Conservation (phyloP, 1,139 yeast species). For the Geotrichum carabidarum region DNA sequence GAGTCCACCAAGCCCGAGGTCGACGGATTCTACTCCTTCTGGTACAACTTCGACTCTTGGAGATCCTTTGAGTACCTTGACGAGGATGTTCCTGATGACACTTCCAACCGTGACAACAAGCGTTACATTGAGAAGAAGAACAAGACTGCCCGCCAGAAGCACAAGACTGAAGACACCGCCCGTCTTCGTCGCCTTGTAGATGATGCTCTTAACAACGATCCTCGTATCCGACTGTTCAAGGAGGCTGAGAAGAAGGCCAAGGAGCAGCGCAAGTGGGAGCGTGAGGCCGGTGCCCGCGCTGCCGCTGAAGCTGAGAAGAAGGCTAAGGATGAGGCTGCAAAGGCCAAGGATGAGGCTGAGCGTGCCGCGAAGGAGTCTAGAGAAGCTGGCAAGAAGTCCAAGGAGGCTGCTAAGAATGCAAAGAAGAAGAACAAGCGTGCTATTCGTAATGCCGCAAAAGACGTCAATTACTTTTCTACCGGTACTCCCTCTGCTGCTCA, state of each 20-base stretch:
- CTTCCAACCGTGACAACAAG: slow-evolving; percentile 98
- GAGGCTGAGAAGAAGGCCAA: slow-evolving; percentile 93
- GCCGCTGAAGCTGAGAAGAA: slow-evolving; percentile 84
- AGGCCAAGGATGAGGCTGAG: slow-evolving; percentile 72
- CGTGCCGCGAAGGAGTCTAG: slow-evolving; percentile 52
- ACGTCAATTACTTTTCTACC: slow-evolving; percentile 63
- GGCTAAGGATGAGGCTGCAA: slow-evolving; percentile 82
- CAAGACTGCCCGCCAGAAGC: slow-evolving; percentile 93
- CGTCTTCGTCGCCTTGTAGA: slow-evolving; percentile 82
- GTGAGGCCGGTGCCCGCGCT: slow-evolving; percentile 94
- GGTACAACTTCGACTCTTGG: slow-evolving; percentile 98
- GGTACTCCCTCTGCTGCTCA: slow-evolving; percentile 59
- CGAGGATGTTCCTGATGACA: slow-evolving; percentile 99
- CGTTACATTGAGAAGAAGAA: slow-evolving; percentile 97
- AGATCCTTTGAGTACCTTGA: slow-evolving; percentile 96
- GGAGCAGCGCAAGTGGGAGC: slow-evolving; percentile 95
- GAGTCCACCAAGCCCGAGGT: slow-evolving; percentile 74
- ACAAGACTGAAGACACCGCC: slow-evolving; percentile 95
- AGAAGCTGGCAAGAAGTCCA: slow-evolving; percentile 78
- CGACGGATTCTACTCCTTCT: slow-evolving; percentile 82
- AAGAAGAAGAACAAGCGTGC: slow-evolving; percentile 97
- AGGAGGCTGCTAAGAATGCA: slow-evolving; percentile 95
- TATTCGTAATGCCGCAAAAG: slow-evolving; percentile 78
- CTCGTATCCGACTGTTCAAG: slow-evolving; percentile 89
- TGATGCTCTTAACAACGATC: slow-evolving; percentile 84